These are phyloP conservation scores for Paramecium octaurelia DNA, from an alignment of 73 alveolate species.

Conservation along the genomic window DNA sequence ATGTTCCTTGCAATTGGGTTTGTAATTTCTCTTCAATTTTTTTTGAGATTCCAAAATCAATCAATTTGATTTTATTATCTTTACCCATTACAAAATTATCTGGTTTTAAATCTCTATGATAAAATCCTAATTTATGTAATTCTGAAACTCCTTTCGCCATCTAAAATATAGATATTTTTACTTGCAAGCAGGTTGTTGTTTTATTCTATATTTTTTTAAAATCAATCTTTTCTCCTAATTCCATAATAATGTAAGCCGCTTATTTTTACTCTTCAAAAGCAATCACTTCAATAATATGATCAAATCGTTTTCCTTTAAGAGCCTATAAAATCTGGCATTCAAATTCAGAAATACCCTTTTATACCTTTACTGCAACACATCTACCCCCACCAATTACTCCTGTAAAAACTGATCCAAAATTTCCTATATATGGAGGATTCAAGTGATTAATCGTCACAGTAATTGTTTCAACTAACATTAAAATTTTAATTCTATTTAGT, in stretches of 20 bases:
- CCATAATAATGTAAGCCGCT: not conserved
- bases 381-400: too few relatives aligned
- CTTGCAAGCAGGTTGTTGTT: not conserved
- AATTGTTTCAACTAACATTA: too few relatives aligned
- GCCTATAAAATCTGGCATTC: too few relatives aligned
- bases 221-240: not conserved
- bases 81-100: not conserved
- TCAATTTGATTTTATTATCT: too few relatives aligned
- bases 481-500: too few relatives aligned
- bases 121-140: not conserved
- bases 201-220: too few relatives aligned
- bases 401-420: too few relatives aligned
- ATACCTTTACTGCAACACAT: too few relatives aligned
- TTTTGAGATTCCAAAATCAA: not conserved
- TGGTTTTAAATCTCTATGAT: not conserved
- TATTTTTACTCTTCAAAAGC: not conserved
- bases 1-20: not conserved
- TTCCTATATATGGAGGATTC: too few relatives aligned
- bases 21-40: not conserved
- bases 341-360: too few relatives aligned
- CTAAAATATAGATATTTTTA: not conserved
- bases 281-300: not conserved
- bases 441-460: too few relatives aligned
- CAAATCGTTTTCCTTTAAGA: not conserved
- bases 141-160: not conserved